These are phyloP conservation scores for Suillus ampliporus DNA, from an alignment of 768 basidiomycete genomes.

Conservation along the genomic window DNA sequence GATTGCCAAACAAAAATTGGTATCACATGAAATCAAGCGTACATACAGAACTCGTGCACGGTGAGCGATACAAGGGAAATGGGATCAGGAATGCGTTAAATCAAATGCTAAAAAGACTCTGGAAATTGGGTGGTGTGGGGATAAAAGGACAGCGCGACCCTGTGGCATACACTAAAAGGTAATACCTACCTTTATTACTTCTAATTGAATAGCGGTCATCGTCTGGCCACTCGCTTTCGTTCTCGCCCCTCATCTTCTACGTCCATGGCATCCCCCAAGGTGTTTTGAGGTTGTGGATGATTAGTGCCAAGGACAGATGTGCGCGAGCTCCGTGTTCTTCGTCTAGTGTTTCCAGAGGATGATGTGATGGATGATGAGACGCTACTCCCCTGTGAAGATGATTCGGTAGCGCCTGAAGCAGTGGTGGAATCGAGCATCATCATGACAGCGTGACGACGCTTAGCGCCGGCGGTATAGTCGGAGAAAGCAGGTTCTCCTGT, in stretches of 20 bases:
- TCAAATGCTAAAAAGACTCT: conserved; percentile 2
- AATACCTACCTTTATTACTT: conserved; percentile 1
- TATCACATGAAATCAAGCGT: conserved; percentile 11
- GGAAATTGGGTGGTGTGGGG: not conserved
- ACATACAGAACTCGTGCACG: conserved; percentile 5
- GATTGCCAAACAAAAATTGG: conserved; percentile 7
- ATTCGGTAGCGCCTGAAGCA: conserved; percentile 42
- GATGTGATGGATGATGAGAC: conserved; percentile 27
- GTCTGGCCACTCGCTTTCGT: conserved; percentile 72
- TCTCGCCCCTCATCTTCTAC: conserved; percentile 80
- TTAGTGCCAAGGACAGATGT: conserved; percentile 36
- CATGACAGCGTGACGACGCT: conserved; percentile 81
- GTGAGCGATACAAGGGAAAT: conserved; percentile 1
- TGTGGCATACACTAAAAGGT: conserved; percentile 17
- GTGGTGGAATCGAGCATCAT: conserved; percentile 69
- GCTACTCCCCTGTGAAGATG: conserved; percentile 42
- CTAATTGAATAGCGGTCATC: conserved; percentile 41
- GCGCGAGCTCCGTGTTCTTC: conserved; percentile 62
- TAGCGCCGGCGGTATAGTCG: conserved; percentile 59
- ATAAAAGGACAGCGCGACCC: not conserved
- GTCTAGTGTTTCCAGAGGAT: conserved; percentile 43
- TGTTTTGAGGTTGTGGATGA: conserved; percentile 46
- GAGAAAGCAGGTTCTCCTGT: conserved; percentile 31
- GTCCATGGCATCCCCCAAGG: conserved; percentile 64
- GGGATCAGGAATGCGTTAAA: conserved; percentile 3